Base-by-base conservation (phyloP, 176 grass and related monocot species). In the Chrysopogon serrulatus region DNA sequence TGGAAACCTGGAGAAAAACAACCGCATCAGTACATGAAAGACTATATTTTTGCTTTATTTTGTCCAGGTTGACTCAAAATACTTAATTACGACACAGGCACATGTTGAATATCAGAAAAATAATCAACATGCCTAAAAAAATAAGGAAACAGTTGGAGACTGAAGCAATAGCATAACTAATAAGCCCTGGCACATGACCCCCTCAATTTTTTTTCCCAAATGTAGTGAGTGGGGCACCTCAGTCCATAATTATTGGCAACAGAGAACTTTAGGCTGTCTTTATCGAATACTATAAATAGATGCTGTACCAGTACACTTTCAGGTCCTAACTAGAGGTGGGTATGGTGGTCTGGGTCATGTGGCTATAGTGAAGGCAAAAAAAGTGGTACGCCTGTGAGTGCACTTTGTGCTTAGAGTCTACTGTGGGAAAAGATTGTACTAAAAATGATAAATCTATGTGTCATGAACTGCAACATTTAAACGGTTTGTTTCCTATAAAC, bases 1-100 rank as follows among this genome's bases (percentile, higher is more conserved):
- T 18, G 96, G 96, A 91, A 94, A 99, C 96, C 96, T 99, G 84
- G 60, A 86, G 70, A 76, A 79, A 74, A 71, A 64, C 18, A 79
- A 80, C 68, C 48, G 74, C 65, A 56, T 77, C 8, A 80, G 85
- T 45, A 69, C 16, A 60, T 41, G 24, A 74, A 56, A 74, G 16
- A 76, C 39, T 36, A 13, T 64, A 48, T 35, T 37, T 56, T 82
- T 65, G 10, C n/a, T 35, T 49, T 83, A 11, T 80, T 62, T 15
- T 26, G 16, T 47, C 21, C 28, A 27, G 41, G 14, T 53, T 44
- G 43, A 71, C 27, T 48, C 48, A 10, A 18, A 79, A 30, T 10
- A 32, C 63, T 77, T 32, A 71, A 53, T 15, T 26, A 40, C 14
- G 36, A 24, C 12, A 34, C 34, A 16, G 3, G 41, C 1, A 59